Percentiles rank a stretch among this genome's conserved stretches.
Conservation (phyloP, 2,329 filamentous ascomycete genomes). For the Phialophora chinensis region DNA sequence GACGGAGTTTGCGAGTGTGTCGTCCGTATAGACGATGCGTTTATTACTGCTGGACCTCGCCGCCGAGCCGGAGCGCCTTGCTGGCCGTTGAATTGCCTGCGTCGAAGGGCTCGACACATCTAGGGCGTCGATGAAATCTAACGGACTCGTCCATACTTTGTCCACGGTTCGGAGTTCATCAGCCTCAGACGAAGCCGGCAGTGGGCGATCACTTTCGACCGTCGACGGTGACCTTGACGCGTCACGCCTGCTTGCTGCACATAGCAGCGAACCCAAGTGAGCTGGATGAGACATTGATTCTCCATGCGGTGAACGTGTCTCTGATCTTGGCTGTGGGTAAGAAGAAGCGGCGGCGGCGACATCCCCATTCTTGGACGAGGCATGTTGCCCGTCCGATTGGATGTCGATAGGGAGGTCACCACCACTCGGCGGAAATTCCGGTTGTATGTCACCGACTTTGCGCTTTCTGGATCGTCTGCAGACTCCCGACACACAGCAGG, state of each 20-base stretch:
- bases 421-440: not conserved
- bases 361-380: not conserved
- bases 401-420: not conserved
- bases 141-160: not conserved
- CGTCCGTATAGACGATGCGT: slow-evolving; percentile 3
- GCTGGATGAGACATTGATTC: not conserved
- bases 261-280: not conserved
- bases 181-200: not conserved
- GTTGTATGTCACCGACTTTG: not conserved
- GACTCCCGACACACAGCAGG: not conserved
- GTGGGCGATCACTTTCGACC: not conserved
- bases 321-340: not conserved
- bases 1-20: slow-evolving; percentile 1
- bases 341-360: not conserved
- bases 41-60: not conserved
- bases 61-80: not conserved
- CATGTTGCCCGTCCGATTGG: not conserved
- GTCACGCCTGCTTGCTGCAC: not conserved
- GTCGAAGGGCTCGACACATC: not conserved
- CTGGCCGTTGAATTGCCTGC: not conserved
- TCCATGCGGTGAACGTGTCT: not conserved
- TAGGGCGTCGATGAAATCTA: not conserved
- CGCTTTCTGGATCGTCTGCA: not conserved
- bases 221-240: not conserved
- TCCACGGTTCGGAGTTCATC: not conserved